Evolutionary conservation across 1,139 yeast species (phyloP).

Genomic region (Pichia sp.): DNA sequence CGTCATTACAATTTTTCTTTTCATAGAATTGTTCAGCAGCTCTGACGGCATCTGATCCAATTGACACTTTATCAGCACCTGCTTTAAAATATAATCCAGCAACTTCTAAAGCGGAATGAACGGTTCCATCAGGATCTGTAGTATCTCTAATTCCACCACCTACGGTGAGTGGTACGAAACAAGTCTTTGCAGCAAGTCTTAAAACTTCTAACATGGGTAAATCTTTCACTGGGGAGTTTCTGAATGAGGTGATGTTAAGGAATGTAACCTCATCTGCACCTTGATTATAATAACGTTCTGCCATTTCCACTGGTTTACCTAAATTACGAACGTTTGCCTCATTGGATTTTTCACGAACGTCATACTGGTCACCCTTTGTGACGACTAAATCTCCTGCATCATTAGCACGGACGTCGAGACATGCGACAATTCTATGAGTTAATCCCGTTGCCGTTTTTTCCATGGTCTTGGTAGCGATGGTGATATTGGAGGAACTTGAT

Average conservation of each 20-base stretch:
- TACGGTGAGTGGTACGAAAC: constrained; percentile 93
- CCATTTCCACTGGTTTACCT: constrained; percentile 94
- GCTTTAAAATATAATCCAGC: constrained; percentile 88
- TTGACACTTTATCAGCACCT: constrained; percentile 96
- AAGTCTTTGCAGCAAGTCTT: constrained; percentile 73
- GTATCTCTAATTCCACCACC: constrained; percentile 97
- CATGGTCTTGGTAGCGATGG: constrained; percentile 17
- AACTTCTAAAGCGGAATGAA: constrained; percentile 77
- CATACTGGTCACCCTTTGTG: constrained; percentile 97
- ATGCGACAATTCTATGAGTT: constrained; percentile 87
- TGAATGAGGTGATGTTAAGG: constrained; percentile 86
- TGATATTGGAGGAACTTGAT: neutral
- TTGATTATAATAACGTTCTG: constrained; percentile 79
- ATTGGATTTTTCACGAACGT: constrained; percentile 69
- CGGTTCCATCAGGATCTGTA: constrained; percentile 70
- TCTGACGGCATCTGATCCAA: constrained; percentile 92
- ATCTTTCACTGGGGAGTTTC: constrained; percentile 86
- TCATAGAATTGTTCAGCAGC: constrained; percentile 77
- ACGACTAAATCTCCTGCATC: constrained; percentile 94
- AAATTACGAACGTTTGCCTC: constrained; percentile 69
- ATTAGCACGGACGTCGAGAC: constrained; percentile 92
- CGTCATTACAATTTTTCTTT: too few species aligned
- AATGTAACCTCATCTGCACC: constrained; percentile 98
- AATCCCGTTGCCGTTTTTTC: constrained; percentile 61
- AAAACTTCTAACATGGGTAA: constrained; percentile 93